Evolutionary conservation across 1,284 basidiomycete genomes (phyloP), one percentile per base, ranked within the genome.

Genomic region (Fistulina hepatica): DNA sequence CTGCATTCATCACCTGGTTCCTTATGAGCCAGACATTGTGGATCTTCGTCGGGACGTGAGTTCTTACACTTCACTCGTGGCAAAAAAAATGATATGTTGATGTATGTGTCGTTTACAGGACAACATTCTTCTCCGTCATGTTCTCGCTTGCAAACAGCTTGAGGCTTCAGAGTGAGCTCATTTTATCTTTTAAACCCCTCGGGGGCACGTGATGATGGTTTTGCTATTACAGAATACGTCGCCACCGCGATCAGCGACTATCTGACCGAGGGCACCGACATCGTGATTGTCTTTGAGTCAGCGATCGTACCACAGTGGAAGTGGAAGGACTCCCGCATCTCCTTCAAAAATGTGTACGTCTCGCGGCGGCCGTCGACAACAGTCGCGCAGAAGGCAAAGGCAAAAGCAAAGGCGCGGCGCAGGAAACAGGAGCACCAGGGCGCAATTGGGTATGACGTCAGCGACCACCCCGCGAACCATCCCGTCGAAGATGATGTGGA

Each of bases 221-320:
- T 8, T 21, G 28, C 16, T 37, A 33, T 40, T 38, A 5, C 43
- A 89, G 91, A 86, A 54, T 88, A 83, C 53, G 74, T 98, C 30
- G 95, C 93, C 5, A 74, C 81, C 32, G 81, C 77, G 30, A 81
- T 98, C 33, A 94, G 92, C 44, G 81, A 93, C 58, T 94, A 97
- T 54, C 67, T 99, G 37, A 97, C 95, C 2, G 70, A 80, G 1
- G 84, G 93, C 55, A 95, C 92, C 0, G 95, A 95, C 0, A 80
- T 95, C 31, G 92, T 81, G 4, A 83, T 99, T 48, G 86, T 95
- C 36, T 98, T 97, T 56, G 94, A 97, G 60, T 92, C 88, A 6
- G 95, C 95, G 20, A 93, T 98, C 49, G 92, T 98, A 4, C 94
- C 94, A 3, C 92, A 92, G 56, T 97, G 94, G 91, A 89, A 89